phyloP scores from a whole-genome alignment of 176 grass and related monocot species.

The Sorghum bicolor region Sorghum_bicolor_NCBIv3 NC_012872.2:1541501-1542000 shows the following conservation, averaged over 20 bases:
- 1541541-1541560: conserved; percentile 57
- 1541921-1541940: neutral
- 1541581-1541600: neutral
- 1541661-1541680: neutral
- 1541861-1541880: conserved; percentile 74
- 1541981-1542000: conserved; percentile 56
- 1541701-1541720: neutral
- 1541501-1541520: conserved; percentile 90
- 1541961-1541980: conserved; percentile 59
- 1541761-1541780: conserved; percentile 34
- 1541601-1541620: neutral
- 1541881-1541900: conserved; percentile 71
- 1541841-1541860: conserved; percentile 89
- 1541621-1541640: neutral
- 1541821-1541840: conserved; percentile 52
- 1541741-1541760: neutral
- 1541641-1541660: neutral
- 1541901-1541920: conserved; percentile 5
- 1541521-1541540: conserved; percentile 75
- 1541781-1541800: conserved; percentile 68
- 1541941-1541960: conserved; percentile 16
- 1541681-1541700: neutral
- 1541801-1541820: conserved; percentile 54
- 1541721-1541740: neutral
- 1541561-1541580: conserved; percentile 58